Base-by-base conservation (phyloP, 768 basidiomycete genomes). In the Termitomyces sp. region DNA sequence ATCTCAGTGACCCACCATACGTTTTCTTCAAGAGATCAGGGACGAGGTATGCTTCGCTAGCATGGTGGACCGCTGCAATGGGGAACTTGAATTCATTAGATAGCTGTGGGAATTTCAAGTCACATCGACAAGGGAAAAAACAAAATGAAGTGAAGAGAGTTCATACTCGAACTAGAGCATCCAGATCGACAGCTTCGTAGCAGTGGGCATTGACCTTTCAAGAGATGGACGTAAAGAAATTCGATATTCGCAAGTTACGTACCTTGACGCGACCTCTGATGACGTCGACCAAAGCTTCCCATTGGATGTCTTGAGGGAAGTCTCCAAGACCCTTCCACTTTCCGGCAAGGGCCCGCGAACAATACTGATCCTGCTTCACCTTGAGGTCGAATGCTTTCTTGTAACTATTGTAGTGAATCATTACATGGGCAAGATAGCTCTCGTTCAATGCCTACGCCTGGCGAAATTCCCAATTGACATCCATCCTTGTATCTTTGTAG, bases 51-150 rank as follows among this genome's bases (percentile, higher is more conserved):
- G 92, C 87, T 67, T 94, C 91, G 60, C 86, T 85, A 2, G 92
- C 92, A 63, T 88, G 85, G 67, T 93, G 92, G 70, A 93, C 84
- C 2, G 87, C 86, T 4, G 90, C 85, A 58, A 92, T 81, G 6
- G 86, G 83, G 71, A 92, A 92, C 66, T 87, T 81, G 81, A 93
- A 95, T 70, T 95, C 92, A 67, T 94, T 91, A 37, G 91, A 85
- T 40, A 93, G 79, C 83, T 91, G 73, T 55, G 25, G 52, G 9
- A 8, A 15, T 25, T n/a, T 15, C 25, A 10, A 38, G 37, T 29
- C 15, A 17, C 7, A 56, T 62, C 31, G 49, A 38, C 17, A n/a
- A 43, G 49, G 14, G 3, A 11, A 55, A 1, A 7, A 55, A 15
- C 20, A 10, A 42, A 5, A 29, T 17, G 1, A 8, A 45, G 4